Evolutionary conservation across 2,329 filamentous ascomycete species (phyloP), one percentile per base, ranked within the genome.

Genomic region (Diplodia scrobiculata): DNA sequence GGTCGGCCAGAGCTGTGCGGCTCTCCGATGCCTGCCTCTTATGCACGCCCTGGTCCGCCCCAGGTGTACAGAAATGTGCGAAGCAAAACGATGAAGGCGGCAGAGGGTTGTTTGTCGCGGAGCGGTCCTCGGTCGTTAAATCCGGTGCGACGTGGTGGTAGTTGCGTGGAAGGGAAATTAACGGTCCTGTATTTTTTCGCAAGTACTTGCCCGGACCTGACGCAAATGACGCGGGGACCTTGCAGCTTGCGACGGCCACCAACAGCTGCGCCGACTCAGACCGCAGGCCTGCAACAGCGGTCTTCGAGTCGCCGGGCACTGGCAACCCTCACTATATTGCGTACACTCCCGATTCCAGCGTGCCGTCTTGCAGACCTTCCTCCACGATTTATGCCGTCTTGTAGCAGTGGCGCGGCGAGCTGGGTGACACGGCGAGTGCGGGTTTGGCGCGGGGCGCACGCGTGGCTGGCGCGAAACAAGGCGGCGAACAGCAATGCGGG

Each of bases 1-100:
- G 41, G 58, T 36, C n/a, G 25, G 45, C 58, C 45, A 50, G 27
- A 50, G 41, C 58, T 62, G 58, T 62, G 58, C 41, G 58, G 58
- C 58, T 62, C 58, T 62, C 41, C 45, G 58, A 21, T 50, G 58
- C 41, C 58, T 50, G 29, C n/a, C 32, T 48, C 45, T 48, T 48
- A 50, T 62, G 41, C 25, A 25, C 11, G 60, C 48, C 17, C 29
- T 25, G 13, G 34, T 36, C 17, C 60, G 19, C 21, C 60, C 60
- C 41, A 14, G 13, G 6, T 11, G 58, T 17, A 5, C 11, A 25
- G 27, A 36, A 50, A 36, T 36, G 29, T 25, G 19, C n/a, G n/a
- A 36, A 36, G 48, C 36, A 17, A 3, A 27, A 14, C 11, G n/a
- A 19, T 4, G 6, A 6, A 25, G 45, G 21, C 27, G 58, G 19